phyloP scores from a whole-genome alignment of 495 filamentous ascomycete genomes.

The Penicillium cosmopolitanum region DNA sequence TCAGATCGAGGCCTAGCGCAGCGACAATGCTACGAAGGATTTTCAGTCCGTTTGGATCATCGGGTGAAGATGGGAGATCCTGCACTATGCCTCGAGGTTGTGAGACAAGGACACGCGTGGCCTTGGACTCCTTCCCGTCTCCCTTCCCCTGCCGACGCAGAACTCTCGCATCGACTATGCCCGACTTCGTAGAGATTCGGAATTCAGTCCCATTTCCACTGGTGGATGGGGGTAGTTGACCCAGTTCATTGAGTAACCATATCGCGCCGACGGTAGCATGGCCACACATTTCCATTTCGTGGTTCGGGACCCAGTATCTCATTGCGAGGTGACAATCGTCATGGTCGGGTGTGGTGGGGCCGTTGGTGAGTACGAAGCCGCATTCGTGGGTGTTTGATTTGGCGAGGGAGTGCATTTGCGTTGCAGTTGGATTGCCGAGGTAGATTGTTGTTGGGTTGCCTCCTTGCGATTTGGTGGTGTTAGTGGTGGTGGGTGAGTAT shows the following conservation, averaged over 20 bases:
- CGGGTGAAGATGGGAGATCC: not conserved
- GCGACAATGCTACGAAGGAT: constrained; percentile 2
- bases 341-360: not conserved
- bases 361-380: constrained; percentile 12
- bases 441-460: constrained; percentile 16
- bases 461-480: not conserved
- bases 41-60: not conserved
- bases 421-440: constrained; percentile 6
- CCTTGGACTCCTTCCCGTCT: not conserved
- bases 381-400: constrained; percentile 8
- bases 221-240: not conserved
- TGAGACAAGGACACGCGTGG: constrained; percentile 5
- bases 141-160: not conserved
- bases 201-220: not conserved
- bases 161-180: constrained; percentile 11
- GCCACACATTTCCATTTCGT: constrained; percentile 24
- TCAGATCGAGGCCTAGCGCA: constrained; percentile 1
- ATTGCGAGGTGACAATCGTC: constrained; percentile 7
- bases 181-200: constrained; percentile 16
- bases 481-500: not conserved
- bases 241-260: constrained; percentile 16
- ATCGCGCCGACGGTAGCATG: constrained; percentile 17
- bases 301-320: constrained; percentile 13
- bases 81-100: constrained; percentile 6
- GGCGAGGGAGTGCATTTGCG: constrained; percentile 12